Base-by-base conservation (phyloP, 2,329 filamentous ascomycete species). In the Penicillium frequentans region DNA sequence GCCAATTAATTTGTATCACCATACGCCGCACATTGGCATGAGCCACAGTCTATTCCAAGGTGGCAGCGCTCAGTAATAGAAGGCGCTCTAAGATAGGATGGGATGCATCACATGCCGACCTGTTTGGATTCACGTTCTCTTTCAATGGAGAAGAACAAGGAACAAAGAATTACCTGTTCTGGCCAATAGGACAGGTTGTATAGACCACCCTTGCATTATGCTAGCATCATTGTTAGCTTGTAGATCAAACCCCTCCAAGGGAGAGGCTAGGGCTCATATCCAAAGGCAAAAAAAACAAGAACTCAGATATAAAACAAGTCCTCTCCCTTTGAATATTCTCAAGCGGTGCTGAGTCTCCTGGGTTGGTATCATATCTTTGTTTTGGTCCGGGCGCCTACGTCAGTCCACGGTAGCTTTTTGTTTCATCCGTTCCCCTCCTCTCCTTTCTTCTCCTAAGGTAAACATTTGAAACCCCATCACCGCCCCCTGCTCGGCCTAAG, bases 341-440 rank as follows among this genome's bases (percentile, higher is more conserved):
- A 23, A 33, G 7, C 13, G 23, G 8, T 42, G 5, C 26, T 39
- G 24, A 19, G 8, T 27, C n/a, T 39, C n/a, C 35, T 39, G 8
- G n/a, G 35, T 19, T 19, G n/a, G 5, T 44, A 43, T 24, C 27
- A 9, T 16, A 49, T 14, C 24, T 21, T 33, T 64, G 50, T 61
- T 64, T 60, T 53, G 51, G 54, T 46, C 48, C 49, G 63, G 55
- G 60, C 58, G 64, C 55, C 64, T 64, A 68, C 60, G 61, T 66
- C 63, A 66, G 61, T 56, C 57, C 63, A 66, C 49, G 53, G 57
- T 23, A 58, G 59, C 57, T 65, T 57, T 54, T 46, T 55, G 62
- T 66, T 64, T 65, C 63, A 64, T 59, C 58, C 46, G 47, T 45
- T 47, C 54, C 60, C 49, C 58, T 52, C 52, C 56, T 57, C 56